Evolutionary conservation across 371 early-diverging fungal genomes (phyloP), one percentile per base, ranked within the genome.

Genomic region (Zancudomyces culisetae): DNA sequence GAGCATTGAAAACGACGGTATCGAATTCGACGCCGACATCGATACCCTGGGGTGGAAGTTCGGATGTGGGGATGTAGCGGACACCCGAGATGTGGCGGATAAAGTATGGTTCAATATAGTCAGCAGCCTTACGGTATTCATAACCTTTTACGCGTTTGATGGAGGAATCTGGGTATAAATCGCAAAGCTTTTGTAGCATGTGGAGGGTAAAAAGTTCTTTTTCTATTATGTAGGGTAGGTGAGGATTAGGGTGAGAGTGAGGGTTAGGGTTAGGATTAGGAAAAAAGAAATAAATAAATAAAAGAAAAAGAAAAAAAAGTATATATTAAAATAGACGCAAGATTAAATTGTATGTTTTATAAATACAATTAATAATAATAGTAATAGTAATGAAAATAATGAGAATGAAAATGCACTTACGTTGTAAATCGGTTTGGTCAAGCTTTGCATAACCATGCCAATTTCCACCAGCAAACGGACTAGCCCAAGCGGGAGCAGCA

Each of bases 211-310:
- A 2, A 3, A 49, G 39, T 30, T 49, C 50, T 4, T 29, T 49
- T n/a, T 35, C 27, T 49, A 35, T 12, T 22, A 49, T 27, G 13
- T 3, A 35, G 3, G 13, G 10, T 28, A 60, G 51, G 30, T 49
- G 12, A 13, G 58, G 49, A 26, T 27, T 55, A 1, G 77, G 67
- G 54, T 60, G 69, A 1, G 74, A 65, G 22, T 69, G 62, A 78
- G 78, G 78, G 61, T 78, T 70, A 19, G 78, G 78, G 22, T 76
- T 76, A 0, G 78, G 76, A 59, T 66, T 64, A n/a, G 74, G 73
- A n/a, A 70, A 70, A 12, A n/a, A n/a, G n/a, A n/a, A n/a, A n/a
- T n/a, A n/a, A n/a, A n/a, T n/a, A n/a, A n/a, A n/a, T n/a, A n/a
- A n/a, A n/a, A n/a, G n/a, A n/a, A n/a, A n/a, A n/a, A n/a, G n/a